Base-by-base conservation (phyloP, 2,329 filamentous ascomycete species). In the Bipolaris gigantea region DNA sequence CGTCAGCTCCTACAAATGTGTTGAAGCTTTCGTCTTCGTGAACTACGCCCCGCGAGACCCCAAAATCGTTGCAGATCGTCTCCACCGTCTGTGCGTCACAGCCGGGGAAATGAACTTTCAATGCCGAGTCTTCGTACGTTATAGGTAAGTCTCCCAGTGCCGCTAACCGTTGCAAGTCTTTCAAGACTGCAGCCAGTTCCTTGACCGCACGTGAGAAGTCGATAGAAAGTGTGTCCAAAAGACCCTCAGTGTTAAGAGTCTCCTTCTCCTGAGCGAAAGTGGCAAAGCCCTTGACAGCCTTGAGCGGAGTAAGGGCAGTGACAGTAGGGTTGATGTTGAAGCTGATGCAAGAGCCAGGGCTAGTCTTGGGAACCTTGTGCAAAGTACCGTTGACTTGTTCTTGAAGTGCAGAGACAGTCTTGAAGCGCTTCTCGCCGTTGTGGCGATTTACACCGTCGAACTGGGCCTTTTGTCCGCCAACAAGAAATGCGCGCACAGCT, bases 151-250 rank as follows among this genome's bases (percentile, higher is more conserved):
- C 92, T 1, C 94, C 94, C 1, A 97, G 75, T 0, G 81, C 77
- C 0, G 91, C 84, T 1, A 99, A 79, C 33, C 85, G 85, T 66
- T 90, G 89, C 6, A 99, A 80, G 66, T 99, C 94, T 46, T 88
- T 88, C 66, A 94, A 83, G 1, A 93, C 83, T 5, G 85, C 84
- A 2, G 89, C 86, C 16, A 97, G 81, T 61, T 97, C 92, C 74
- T 93, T 90, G 56, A 97, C 77, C 1, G 91, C 88, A 48, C 91
- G 87, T 2, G 89, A 88, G 73, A 99, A 97, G 76, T 99, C 94
- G 40, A 87, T 84, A 18, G 90, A 90, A 8, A 99, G 84, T 27
- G 91, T 81, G 62, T 96, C 89, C 62, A 97, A 82, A 65, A 97
- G 87, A 40, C 90, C 90, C 41, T 92, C 86, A 33, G 88, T 87